Percentiles rank a stretch among this genome's conserved stretches.
Evolutionary conservation across 2,329 filamentous ascomycete genomes (phyloP).

Genomic region (Ophiostoma sp.): DNA sequence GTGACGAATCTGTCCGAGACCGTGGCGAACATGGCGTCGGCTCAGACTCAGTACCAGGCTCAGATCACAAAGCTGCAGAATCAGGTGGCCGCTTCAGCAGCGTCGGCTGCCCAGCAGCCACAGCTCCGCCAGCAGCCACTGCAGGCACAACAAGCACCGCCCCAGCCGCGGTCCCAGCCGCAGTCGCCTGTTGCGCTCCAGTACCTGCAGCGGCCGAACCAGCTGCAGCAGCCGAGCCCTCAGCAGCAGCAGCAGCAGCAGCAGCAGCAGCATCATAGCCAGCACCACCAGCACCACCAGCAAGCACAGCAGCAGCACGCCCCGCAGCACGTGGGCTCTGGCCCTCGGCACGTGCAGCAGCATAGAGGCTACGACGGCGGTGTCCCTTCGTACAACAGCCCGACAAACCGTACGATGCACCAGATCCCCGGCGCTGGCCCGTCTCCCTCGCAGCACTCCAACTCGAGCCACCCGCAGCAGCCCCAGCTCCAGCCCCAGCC

Average conservation of each 20-base stretch:
- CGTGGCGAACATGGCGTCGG: constrained; percentile 62
- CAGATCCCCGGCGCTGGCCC: constrained; percentile 19
- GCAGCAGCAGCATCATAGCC: constrained; percentile 26
- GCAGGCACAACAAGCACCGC: constrained; percentile 13
- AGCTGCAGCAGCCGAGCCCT: constrained; percentile 4
- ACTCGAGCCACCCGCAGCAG: constrained; percentile 17
- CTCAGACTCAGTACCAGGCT: constrained; percentile 63
- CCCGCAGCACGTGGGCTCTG: constrained; percentile 13
- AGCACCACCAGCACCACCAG: constrained; percentile 22
- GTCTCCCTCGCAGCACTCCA: constrained; percentile 29
- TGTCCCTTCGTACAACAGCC: constrained; percentile 18
- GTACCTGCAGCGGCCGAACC: neutral
- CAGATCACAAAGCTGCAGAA: constrained; percentile 52
- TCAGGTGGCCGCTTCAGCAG: constrained; percentile 19
- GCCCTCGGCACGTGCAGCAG: constrained; percentile 20
- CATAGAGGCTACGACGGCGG: constrained; percentile 18
- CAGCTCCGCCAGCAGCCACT: constrained; percentile 21
- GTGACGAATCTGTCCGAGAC: constrained; percentile 63
- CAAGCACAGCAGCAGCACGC: constrained; percentile 22
- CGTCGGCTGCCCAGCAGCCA: neutral
- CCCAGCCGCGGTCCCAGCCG: constrained; percentile 6
- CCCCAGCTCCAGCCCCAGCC: constrained; percentile 27
- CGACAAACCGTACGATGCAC: constrained; percentile 17
- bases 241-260: constrained; percentile 21
- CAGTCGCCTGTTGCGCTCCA: constrained; percentile 12